Evolutionary conservation across 495 filamentous ascomycete species (phyloP).

Genomic region (Penicillium atrosanguineum): DNA sequence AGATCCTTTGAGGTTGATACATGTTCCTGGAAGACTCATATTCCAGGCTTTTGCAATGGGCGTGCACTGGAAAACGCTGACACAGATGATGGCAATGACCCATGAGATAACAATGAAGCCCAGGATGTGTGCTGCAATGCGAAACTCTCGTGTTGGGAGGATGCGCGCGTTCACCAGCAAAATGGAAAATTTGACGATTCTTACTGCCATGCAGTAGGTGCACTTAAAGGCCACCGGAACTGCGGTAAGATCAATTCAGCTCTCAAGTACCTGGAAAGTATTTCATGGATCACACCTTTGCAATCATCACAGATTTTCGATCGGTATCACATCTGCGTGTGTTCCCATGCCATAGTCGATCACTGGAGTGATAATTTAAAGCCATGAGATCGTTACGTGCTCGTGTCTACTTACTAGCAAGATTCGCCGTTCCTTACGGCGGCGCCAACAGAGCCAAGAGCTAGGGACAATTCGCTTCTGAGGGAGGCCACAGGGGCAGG

Average conservation of each 20-base stretch:
- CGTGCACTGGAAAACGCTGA: slow-evolving; percentile 45
- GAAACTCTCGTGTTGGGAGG: slow-evolving; percentile 37
- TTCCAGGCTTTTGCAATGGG: slow-evolving; percentile 44
- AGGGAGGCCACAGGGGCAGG: too few relatives aligned
- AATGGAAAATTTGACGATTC: slow-evolving; percentile 35
- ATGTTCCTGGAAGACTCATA: slow-evolving; percentile 29
- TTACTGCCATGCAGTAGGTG: slow-evolving; percentile 7
- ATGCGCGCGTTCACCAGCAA: slow-evolving; percentile 45
- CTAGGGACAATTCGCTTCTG: too few relatives aligned
- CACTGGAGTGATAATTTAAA: slow-evolving; percentile 1
- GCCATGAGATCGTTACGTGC: neutral
- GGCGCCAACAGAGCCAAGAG: too few relatives aligned
- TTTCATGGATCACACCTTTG: slow-evolving; percentile 1
- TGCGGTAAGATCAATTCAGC: neutral
- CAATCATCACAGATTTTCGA: slow-evolving; percentile 7
- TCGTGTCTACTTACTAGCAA: slow-evolving; percentile 1
- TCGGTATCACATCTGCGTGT: slow-evolving; percentile 5
- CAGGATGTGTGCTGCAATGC: slow-evolving; percentile 35
- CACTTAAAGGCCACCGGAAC: slow-evolving; percentile 15
- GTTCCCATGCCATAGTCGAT: slow-evolving; percentile 15
- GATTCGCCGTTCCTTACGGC: too few relatives aligned
- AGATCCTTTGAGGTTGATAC: slow-evolving; percentile 44
- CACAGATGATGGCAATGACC: slow-evolving; percentile 40
- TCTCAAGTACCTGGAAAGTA: neutral
- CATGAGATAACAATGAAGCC: slow-evolving; percentile 37